Base-by-base conservation (phyloP, 108 stramenopile species). In the Nitzschia sp. region DNA sequence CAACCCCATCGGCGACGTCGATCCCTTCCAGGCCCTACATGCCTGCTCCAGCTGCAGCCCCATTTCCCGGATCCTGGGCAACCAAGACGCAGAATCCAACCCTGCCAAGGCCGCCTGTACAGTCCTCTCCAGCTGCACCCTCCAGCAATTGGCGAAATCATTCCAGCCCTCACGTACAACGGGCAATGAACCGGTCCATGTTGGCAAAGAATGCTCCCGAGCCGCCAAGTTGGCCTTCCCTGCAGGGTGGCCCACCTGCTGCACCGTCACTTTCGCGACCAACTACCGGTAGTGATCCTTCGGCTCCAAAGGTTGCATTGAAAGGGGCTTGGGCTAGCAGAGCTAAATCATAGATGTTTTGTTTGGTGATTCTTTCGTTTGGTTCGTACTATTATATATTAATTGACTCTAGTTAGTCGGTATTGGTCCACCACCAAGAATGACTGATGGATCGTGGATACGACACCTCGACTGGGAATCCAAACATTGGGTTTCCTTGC, bases 111-210 rank as follows among this genome's bases (percentile, higher is more conserved):
- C 29, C n/a, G 1, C 3, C 54, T 25, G 22, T 22, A 55, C 21
- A 15, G 8, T 12, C 15, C n/a, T 2, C 2, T 20, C 53, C 63
- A 34, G 65, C 70, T 29, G 51, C 64, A 15, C 73, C 73, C 8
- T 71, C 73, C 10, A 73, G 65, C 46, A 63, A 80, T 61, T 80
- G 79, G 79, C 41, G 79, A n/a, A 15, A 54, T n/a, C 79, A 80
- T 44, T 26, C 61, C 7, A 53, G 55, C 8, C 65, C 69, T 21
- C 69, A 69, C 48, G 58, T 78, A 10, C 58, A 37, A 46, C 67
- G 71, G 11, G 70, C 67, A 22, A 53, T 74, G 14, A 54, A 72
- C 10, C 59, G 70, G 14, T 59, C 70, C 12, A 51, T 41, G 25
- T 37, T 21, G 46, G 46, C 17, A 17, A 17, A 15, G 46, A 48